Base-by-base conservation (phyloP, 306 rosid genomes). In the Purshia tridentata region DNA sequence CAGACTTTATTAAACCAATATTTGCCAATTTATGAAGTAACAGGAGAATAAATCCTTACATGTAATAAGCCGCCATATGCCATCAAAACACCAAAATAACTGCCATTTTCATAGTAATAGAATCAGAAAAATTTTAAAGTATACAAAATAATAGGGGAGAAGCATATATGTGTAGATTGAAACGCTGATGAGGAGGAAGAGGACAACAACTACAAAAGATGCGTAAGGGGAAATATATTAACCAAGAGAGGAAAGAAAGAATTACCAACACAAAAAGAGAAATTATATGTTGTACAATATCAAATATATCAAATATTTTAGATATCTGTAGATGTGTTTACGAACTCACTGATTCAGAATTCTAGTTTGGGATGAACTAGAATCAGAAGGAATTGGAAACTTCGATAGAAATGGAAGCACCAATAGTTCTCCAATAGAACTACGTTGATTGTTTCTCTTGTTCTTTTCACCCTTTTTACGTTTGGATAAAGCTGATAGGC, bases 351-450 rank as follows among this genome's bases (percentile, higher is more conserved):
- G 80, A 67, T 85, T 86, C 71, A 76, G 20, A 71, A 86, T 75
- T 71, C 65, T 72, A 52, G 84, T 74, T 82, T 82, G 81, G 80
- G 86, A 80, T 76, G 77, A 67, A 72, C 84, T 82, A 71, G 88
- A 80, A 81, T 70, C 78, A 41, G 88, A 86, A 78, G 96, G 98
- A 82, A 88, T 72, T 42, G 96, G 92, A 81, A 90, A 90, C 81
- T 92, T 92, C 6, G 90, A 88, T 75, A 92, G 84, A 82, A 84
- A 92, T 6, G 98, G 98, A 82, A 90, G 98, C 83, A 92, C 98
- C 84, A 92, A 77, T 56, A 92, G 80, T 73, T 92, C 96, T 78
- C 98, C 98, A 81, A 92, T 85, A 56, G 88, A 77, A 73, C 86
- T 73, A 19, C 76, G 83, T 41, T 84, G 89, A 74, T 62, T 77